A percentile compares a stretch with the other conserved stretches of the same genome.
Conservation (phyloP, 1,284 basidiomycete genomes). For the Schizophyllum commune region DNA sequence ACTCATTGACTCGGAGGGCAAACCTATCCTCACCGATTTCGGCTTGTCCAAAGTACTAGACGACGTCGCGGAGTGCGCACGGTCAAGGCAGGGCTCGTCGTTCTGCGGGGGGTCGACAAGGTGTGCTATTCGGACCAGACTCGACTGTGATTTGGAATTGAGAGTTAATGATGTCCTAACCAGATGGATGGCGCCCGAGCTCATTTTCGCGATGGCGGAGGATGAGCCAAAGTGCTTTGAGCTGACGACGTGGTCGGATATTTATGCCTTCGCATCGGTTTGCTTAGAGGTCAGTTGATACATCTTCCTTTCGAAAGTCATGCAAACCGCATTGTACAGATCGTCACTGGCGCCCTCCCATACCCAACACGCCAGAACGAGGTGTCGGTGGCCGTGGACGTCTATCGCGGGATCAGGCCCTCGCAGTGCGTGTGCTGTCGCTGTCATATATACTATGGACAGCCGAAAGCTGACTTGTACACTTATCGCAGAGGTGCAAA, state of each 20-base stretch:
- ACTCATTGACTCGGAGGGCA: slow-evolving; percentile 28
- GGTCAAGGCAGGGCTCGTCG: not conserved
- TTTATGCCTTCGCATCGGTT: slow-evolving; percentile 49
- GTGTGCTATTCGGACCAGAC: too few relatives aligned
- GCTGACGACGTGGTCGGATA: slow-evolving; percentile 44
- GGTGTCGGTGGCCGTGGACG: slow-evolving; percentile 44
- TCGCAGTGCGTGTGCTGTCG: slow-evolving; percentile 16
- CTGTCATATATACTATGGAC: too few relatives aligned
- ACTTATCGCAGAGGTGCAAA: slow-evolving; percentile 11
- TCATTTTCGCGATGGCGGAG: slow-evolving; percentile 40
- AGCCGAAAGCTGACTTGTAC: too few relatives aligned
- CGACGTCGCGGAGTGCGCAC: slow-evolving; percentile 15
- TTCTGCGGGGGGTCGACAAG: slow-evolving; percentile 25
- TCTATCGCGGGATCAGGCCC: slow-evolving; percentile 42
- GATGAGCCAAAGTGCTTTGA: slow-evolving; percentile 32
- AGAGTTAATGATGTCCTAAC: too few relatives aligned
- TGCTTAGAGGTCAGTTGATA: slow-evolving; percentile 41
- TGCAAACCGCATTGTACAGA: slow-evolving; percentile 20
- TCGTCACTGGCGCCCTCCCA: slow-evolving; percentile 41
- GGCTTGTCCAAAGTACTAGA: slow-evolving; percentile 31
- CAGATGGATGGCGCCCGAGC: slow-evolving; percentile 53
- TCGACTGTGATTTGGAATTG: too few relatives aligned
- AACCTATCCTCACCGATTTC: slow-evolving; percentile 31
- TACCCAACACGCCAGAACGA: slow-evolving; percentile 46
- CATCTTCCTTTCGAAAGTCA: not conserved